Evolutionary conservation across 108 stramenopile species (phyloP).

Genomic region (Cyclostephanos invisitatus): DNA sequence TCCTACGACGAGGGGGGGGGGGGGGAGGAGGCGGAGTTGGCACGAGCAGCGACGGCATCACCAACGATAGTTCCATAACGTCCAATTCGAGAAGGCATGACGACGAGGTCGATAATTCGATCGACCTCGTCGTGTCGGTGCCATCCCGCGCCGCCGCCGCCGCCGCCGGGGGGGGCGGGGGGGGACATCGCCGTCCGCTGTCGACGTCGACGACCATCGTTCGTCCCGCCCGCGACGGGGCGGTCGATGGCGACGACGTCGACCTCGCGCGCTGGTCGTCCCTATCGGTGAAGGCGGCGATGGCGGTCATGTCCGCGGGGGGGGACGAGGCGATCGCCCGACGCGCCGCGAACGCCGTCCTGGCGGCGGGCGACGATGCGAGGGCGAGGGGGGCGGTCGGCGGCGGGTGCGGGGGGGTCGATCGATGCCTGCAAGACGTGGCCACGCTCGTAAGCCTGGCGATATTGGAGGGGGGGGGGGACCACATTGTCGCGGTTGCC

Average conservation of each 20-base stretch:
- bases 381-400: constrained; percentile 1
- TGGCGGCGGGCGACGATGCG: constrained; percentile 12
- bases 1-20: not conserved
- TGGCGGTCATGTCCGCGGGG: constrained; percentile 35
- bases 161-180: too few relatives aligned
- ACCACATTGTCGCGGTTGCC: constrained; percentile 30
- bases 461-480: constrained; percentile 34
- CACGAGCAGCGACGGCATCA: not conserved
- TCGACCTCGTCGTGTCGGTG: not conserved
- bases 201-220: not conserved
- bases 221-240: not conserved
- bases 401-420: too few relatives aligned
- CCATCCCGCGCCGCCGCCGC: not conserved
- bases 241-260: not conserved
- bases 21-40: not conserved
- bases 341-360: constrained; percentile 27
- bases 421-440: constrained; percentile 1
- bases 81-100: too few relatives aligned
- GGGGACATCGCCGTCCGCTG: not conserved
- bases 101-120: constrained; percentile 1
- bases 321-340: constrained; percentile 30
- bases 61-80: not conserved
- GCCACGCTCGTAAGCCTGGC: constrained; percentile 27
- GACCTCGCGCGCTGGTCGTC: constrained; percentile 25
- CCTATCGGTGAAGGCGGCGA: constrained; percentile 37